Conservation (phyloP, 352 stramenopile species). For the Stramenopiles sp. region DNA sequence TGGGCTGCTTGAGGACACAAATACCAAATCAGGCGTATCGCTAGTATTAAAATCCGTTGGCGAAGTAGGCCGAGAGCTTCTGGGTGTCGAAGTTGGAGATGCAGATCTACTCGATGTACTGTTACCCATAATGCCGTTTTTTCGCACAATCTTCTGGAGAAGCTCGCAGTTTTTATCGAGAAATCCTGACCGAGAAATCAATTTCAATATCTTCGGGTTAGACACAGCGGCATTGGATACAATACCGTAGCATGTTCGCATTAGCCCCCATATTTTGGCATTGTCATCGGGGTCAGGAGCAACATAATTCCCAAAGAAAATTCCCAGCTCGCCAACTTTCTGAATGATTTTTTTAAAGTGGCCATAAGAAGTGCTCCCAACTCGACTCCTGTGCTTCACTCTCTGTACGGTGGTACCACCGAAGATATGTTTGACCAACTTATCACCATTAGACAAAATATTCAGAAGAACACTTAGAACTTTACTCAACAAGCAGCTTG, state of each 20-base stretch:
- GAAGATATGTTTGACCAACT: neutral
- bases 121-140: neutral
- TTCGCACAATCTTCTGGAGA: neutral
- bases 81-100: neutral
- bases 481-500: neutral
- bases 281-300: neutral
- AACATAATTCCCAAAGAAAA: neutral
- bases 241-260: neutral
- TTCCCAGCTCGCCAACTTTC: neutral
- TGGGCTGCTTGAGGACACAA: neutral
- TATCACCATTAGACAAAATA: neutral
- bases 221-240: neutral
- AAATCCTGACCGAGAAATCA: neutral
- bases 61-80: neutral
- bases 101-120: neutral
- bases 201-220: neutral
- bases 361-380: neutral
- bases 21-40: neutral
- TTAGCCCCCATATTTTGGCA: neutral
- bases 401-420: neutral
- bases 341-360: neutral
- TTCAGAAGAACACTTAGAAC: neutral
- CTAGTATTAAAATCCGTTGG: neutral
- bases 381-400: neutral
- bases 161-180: neutral